phyloP scores from a whole-genome alignment of 257 asterid genomes.

The Penstemon eatonii region DNA sequence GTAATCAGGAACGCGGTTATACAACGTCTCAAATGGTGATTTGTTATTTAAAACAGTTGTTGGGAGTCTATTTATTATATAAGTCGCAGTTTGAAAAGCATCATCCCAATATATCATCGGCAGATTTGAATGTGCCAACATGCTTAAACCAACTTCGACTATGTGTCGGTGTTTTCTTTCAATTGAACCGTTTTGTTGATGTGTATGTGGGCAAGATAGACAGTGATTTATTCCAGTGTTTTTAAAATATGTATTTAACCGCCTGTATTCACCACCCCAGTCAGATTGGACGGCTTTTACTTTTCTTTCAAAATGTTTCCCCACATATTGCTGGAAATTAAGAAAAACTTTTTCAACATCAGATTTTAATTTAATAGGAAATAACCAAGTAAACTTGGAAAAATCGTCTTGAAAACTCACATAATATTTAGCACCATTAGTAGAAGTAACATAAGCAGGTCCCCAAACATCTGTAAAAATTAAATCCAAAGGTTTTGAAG shows the following conservation, averaged over 20 bases:
- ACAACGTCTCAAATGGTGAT: no score
- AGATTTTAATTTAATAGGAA: background rate
- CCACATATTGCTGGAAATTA: background rate
- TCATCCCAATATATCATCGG: no score
- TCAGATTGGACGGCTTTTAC: conserved; percentile 4
- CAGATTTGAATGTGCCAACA: no score
- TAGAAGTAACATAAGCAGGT: background rate
- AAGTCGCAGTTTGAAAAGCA: no score
- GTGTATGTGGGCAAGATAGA: background rate
- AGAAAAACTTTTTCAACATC: background rate
- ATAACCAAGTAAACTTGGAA: background rate
- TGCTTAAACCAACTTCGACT: background rate
- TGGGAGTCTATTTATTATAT: no score
- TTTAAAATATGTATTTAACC: background rate
- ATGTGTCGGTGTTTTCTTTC: conserved; percentile 12
- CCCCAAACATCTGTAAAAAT: conserved; percentile 5
- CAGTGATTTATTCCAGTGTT: background rate
- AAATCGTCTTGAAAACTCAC: background rate
- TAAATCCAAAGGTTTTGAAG: background rate
- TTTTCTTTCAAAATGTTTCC: background rate
- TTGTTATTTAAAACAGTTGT: no score
- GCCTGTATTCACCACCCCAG: conserved; percentile 18
- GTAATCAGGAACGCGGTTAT: no score
- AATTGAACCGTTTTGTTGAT: conserved; percentile 8
- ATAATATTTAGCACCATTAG: background rate